These are phyloP conservation scores for Emericellopsis cladophorae DNA, from an alignment of 2,329 filamentous ascomycete species.

Conservation along the genomic window DNA sequence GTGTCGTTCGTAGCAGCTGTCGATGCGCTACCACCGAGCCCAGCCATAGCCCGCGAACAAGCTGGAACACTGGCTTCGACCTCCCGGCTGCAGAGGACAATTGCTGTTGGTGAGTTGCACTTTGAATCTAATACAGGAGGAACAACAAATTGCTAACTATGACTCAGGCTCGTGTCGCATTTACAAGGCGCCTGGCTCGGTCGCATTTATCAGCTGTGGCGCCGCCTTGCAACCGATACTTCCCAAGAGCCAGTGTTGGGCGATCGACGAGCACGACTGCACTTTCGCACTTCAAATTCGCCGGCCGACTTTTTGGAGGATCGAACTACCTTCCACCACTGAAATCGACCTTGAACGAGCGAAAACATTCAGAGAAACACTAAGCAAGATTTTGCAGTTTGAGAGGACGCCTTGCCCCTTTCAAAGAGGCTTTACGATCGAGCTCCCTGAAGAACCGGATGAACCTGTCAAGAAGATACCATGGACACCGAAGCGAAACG, in stretches of 20 bases:
- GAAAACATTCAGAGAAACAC: constrained; percentile 52
- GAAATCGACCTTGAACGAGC: constrained; percentile 37
- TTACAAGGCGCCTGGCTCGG: constrained; percentile 74
- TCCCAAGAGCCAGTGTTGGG: constrained; percentile 88
- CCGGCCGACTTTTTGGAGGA: constrained; percentile 76
- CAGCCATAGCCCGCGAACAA: constrained; percentile 26
- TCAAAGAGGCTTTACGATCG: constrained; percentile 60
- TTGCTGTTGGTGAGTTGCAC: constrained; percentile 53
- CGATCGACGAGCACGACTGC: constrained; percentile 68
- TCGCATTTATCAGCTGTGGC: constrained; percentile 79
- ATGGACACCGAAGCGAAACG: constrained; percentile 39
- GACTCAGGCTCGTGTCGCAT: constrained; percentile 58
- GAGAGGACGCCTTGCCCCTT: constrained; percentile 86
- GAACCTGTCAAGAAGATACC: constrained; percentile 54
- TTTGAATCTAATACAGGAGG: not conserved
- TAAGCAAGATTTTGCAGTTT: constrained; percentile 66
- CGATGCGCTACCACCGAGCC: constrained; percentile 1
- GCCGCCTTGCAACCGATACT: constrained; percentile 75
- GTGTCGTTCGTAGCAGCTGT: constrained; percentile 29
- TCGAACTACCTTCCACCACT: constrained; percentile 62
- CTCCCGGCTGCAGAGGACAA: constrained; percentile 65
- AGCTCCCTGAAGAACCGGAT: constrained; percentile 55
- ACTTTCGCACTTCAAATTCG: constrained; percentile 80
- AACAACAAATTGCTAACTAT: not conserved
- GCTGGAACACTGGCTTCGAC: constrained; percentile 59